Base-by-base conservation (phyloP, 23 red algal species). In the Gracilaria vermiculophylla region DNA sequence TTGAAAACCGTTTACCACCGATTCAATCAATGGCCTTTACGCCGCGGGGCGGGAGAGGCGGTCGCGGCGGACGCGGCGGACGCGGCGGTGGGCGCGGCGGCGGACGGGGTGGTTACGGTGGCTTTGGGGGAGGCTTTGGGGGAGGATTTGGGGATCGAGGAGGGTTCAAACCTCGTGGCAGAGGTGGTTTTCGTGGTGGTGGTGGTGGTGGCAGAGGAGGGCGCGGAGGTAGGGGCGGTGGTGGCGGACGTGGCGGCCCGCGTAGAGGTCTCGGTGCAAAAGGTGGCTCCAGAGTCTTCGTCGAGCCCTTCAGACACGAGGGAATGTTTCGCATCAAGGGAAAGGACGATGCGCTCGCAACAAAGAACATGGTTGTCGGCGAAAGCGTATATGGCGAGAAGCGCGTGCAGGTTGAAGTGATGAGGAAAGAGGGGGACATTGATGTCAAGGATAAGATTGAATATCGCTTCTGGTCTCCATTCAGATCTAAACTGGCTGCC, bases 321-420 rank as follows among this genome's bases (percentile, higher is more conserved):
- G 92, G 92, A n/a, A 92, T 99, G 66, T 99, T 94, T 73, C 69
- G 95, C 20, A 93, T 90, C 5, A 88, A 88, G 28, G 97, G 97
- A 21, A 99, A 99, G 62, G 97, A 99, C 37, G 97, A 99, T 57
- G 88, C 97, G 39, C 76, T 99, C 20, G 92, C 85, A 23, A 99
- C 97, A 20, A 77, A 90, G 51, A 99, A 99, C 62, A 78, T 99
- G 80, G 90, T 95, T 7, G 69, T 92, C 15, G 97, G 97, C 14
- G 97, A 99, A 37, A 86, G 81, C 33, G 97, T 99, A 6, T 99
- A 99, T 54, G 97, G 97, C 15, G 97, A 99, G 78, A 99, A 99
- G 79, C 66, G 97, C 10, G 81, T 99, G 17, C 86, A 86, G 29
- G 91, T 99, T 14, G 97, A 99, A 77, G 54, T 79, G 21, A 61